phyloP scores from a whole-genome alignment of 2,329 filamentous ascomycete genomes.

The Fusarium oligoseptatum region DNA sequence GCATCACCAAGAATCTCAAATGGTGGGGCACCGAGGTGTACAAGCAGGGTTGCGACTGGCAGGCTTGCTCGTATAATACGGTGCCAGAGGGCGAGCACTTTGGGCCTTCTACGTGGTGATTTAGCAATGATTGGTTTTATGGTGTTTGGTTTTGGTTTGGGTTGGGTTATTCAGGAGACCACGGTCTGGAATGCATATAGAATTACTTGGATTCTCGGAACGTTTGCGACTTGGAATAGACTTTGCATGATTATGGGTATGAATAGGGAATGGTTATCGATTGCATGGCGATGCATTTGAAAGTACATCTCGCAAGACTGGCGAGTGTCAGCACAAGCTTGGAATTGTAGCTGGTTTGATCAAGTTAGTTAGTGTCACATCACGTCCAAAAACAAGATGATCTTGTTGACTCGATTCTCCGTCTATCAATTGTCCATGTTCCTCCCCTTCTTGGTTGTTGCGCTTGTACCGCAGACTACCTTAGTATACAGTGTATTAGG shows the following conservation, averaged over 20 bases:
- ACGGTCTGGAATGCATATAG: slow-evolving; percentile 37
- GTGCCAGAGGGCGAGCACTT: slow-evolving; percentile 75
- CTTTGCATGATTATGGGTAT: slow-evolving; percentile 22
- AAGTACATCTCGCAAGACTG: background rate
- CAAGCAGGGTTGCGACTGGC: slow-evolving; percentile 87
- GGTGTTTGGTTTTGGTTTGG: background rate
- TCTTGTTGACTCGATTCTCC: slow-evolving; percentile 41
- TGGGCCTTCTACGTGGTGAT: slow-evolving; percentile 72
- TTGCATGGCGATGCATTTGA: slow-evolving; percentile 2
- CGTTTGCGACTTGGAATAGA: slow-evolving; percentile 32
- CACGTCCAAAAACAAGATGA: slow-evolving; percentile 21
- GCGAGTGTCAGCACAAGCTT: background rate
- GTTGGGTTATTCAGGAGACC: background rate
- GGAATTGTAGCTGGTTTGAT: background rate
- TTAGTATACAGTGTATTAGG: slow-evolving; percentile 51
- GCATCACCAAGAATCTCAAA: slow-evolving; percentile 77
- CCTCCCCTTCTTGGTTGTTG: slow-evolving; percentile 35
- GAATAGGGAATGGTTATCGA: slow-evolving; percentile 13
- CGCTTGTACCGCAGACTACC: slow-evolving; percentile 48
- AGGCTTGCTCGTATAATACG: slow-evolving; percentile 78
- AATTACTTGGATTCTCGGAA: slow-evolving; percentile 7
- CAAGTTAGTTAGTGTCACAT: slow-evolving; percentile 10
- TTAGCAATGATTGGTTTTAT: background rate
- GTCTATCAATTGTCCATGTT: slow-evolving; percentile 47
- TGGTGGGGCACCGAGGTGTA: slow-evolving; percentile 95